Conservation (phyloP, 2,329 filamentous ascomycete species). For the Calonectria naviculata region DNA sequence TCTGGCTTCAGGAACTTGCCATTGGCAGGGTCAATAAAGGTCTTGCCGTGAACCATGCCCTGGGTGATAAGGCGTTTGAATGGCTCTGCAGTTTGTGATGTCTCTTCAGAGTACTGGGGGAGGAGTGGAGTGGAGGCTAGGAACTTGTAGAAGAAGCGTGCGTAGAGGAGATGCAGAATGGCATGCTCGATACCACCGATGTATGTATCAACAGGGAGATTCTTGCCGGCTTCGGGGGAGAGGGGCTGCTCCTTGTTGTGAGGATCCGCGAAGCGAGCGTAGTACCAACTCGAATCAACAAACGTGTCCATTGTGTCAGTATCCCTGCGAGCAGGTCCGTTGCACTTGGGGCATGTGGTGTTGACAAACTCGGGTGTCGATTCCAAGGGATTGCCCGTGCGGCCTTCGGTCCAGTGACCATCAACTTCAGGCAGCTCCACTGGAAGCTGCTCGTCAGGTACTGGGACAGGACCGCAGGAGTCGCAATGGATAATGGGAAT, state of each 20-base stretch:
- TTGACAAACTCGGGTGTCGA: conserved; percentile 79
- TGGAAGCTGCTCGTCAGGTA: conserved; percentile 80
- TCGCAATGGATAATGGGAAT: conserved; percentile 89
- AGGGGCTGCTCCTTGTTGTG: conserved; percentile 72
- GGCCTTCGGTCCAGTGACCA: conserved; percentile 74
- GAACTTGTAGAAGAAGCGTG: conserved; percentile 92
- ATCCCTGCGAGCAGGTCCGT: conserved; percentile 77
- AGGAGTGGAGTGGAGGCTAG: conserved; percentile 68
- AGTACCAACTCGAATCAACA: conserved; percentile 96
- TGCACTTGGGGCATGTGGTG: conserved; percentile 80
- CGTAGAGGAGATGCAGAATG: conserved; percentile 89
- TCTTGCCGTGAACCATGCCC: conserved; percentile 93
- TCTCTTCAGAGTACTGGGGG: conserved; percentile 50
- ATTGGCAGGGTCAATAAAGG: conserved; percentile 78
- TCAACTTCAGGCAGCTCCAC: conserved; percentile 79
- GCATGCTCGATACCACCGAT: conserved; percentile 92
- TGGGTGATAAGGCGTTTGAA: conserved; percentile 88
- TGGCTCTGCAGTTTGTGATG: conserved; percentile 69
- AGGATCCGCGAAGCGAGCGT: conserved; percentile 81
- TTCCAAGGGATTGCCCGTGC: conserved; percentile 82
- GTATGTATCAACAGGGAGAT: conserved; percentile 86
- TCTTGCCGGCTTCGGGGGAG: conserved; percentile 65
- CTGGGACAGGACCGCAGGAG: conserved; percentile 81
- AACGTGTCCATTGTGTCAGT: conserved; percentile 98
- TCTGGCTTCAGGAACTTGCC: conserved; percentile 82